These are phyloP conservation scores for Yamadazyma siamensis DNA, from an alignment of 1,139 yeast species.

Conservation along the genomic window DNA sequence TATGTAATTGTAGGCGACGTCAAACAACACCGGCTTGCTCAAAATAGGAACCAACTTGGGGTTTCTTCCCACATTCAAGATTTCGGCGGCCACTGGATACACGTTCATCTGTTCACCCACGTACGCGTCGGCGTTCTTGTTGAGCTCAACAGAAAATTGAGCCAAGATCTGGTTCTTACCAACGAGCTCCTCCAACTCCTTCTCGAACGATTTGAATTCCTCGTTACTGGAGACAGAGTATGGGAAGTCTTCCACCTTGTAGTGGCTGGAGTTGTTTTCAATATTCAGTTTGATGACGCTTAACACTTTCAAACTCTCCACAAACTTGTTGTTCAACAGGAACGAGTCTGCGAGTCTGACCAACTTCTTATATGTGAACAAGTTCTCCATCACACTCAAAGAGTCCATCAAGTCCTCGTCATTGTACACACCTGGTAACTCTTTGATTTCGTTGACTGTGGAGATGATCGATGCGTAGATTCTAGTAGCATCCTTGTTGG, in stretches of 20 bases:
- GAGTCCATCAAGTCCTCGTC: slow-evolving; percentile 66
- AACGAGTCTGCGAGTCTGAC: slow-evolving; percentile 49
- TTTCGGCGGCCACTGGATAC: slow-evolving; percentile 37
- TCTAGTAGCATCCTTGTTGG: slow-evolving; percentile 45
- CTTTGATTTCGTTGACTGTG: slow-evolving; percentile 57
- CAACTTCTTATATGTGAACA: slow-evolving; percentile 42
- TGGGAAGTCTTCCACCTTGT: slow-evolving; percentile 33
- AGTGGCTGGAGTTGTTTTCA: slow-evolving; percentile 16
- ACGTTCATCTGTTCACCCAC: slow-evolving; percentile 51
- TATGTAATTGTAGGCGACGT: slow-evolving; percentile 81
- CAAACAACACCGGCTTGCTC: slow-evolving; percentile 87
- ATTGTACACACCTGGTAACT: slow-evolving; percentile 87
- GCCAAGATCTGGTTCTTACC: slow-evolving; percentile 50
- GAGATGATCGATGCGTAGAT: slow-evolving; percentile 47
- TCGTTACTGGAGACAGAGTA: slow-evolving; percentile 34
- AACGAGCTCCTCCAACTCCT: slow-evolving; percentile 25
- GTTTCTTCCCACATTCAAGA: slow-evolving; percentile 47
- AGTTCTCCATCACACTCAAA: slow-evolving; percentile 48
- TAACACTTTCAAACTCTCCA: slow-evolving; percentile 55
- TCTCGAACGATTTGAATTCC: slow-evolving; percentile 27
- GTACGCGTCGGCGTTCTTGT: slow-evolving; percentile 16
- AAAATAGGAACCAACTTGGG: slow-evolving; percentile 52
- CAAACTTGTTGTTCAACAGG: slow-evolving; percentile 39
- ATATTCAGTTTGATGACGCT: slow-evolving; percentile 27
- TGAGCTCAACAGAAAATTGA: slow-evolving; percentile 31